Conservation (phyloP, 2,329 filamentous ascomycete genomes). For the Aspergillus quadricinctus region DNA sequence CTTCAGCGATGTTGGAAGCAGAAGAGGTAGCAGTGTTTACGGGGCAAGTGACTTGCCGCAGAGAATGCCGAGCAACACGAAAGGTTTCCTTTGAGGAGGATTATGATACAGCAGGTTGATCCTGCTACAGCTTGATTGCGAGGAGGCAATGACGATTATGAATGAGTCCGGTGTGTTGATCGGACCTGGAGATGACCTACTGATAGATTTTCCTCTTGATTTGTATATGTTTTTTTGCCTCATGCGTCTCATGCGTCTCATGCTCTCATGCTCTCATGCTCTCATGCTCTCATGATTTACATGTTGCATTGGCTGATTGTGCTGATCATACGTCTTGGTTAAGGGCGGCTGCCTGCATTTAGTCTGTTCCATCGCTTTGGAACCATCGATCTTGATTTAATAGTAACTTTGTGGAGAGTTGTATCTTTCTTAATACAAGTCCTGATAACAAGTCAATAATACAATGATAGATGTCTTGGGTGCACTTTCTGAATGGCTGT, state of each 20-base stretch:
- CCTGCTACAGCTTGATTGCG: conserved; percentile 10
- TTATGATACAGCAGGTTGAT: conserved; percentile 13
- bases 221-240: not conserved
- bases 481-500: not conserved
- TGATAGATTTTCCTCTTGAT: not conserved
- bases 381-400: conserved; percentile 3
- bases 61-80: conserved; percentile 68
- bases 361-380: not conserved
- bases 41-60: conserved; percentile 52
- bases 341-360: not conserved
- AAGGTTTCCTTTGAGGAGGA: conserved; percentile 63
- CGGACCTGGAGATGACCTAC: not conserved
- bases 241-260: conserved; percentile 7
- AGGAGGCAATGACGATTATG: not conserved
- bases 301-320: not conserved
- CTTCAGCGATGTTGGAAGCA: conserved; percentile 38
- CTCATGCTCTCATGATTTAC: not conserved
- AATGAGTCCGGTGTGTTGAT: not conserved
- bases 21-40: conserved; percentile 35
- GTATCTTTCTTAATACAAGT: not conserved
- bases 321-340: not conserved
- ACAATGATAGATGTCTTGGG: not conserved
- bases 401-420: not conserved
- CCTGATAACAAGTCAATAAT: not conserved
- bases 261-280: not conserved